Conservation (phyloP, 768 basidiomycete genomes). For the Termitomyces eurrhizus region DNA sequence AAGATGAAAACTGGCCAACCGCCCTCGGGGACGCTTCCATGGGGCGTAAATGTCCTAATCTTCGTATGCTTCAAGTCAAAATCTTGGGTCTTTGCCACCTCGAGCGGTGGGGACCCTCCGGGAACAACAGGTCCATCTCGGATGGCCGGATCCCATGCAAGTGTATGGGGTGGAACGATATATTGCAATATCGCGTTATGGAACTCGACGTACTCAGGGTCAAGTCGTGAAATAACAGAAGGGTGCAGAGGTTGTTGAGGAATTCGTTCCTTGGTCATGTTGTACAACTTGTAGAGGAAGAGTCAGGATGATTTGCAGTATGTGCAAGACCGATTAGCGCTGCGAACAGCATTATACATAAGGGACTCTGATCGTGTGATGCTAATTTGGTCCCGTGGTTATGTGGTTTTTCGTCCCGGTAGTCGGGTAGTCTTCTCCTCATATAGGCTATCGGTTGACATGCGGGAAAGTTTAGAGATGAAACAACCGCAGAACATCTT, state of each 20-base stretch:
- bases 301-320: not conserved
- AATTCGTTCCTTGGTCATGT: slow-evolving; percentile 5
- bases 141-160: slow-evolving; percentile 58
- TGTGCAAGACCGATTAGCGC: not conserved
- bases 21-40: slow-evolving; percentile 38
- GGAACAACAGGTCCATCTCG: slow-evolving; percentile 51
- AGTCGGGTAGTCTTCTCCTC: not conserved
- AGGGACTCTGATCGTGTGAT: not conserved
- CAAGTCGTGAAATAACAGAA: slow-evolving; percentile 51
- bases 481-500: not conserved
- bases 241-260: slow-evolving; percentile 56
- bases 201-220: slow-evolving; percentile 64
- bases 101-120: slow-evolving; percentile 51
- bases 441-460: not conserved
- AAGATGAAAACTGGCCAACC: slow-evolving; percentile 76
- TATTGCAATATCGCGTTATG: slow-evolving; percentile 48
- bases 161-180: slow-evolving; percentile 45
- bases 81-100: slow-evolving; percentile 54
- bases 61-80: slow-evolving; percentile 47
- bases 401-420: not conserved
- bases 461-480: not conserved
- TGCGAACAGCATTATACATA: not conserved
- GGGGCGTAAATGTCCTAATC: slow-evolving; percentile 63
- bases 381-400: not conserved
- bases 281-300: not conserved